Evolutionary conservation across 345 rosid genomes (phyloP).

Genomic region (Pistacia atlantica): DNA sequence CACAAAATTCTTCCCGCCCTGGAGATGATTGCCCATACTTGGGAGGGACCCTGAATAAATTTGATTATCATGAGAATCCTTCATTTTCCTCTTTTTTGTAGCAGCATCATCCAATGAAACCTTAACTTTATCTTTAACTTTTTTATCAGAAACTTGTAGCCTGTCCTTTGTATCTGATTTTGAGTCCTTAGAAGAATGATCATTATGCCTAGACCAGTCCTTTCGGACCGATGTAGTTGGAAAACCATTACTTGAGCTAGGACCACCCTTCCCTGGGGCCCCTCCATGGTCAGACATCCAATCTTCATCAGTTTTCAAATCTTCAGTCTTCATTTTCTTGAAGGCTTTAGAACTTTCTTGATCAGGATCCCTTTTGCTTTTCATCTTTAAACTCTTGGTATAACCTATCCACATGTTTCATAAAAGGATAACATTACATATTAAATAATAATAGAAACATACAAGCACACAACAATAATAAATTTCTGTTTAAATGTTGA

Average conservation of each 20-base stretch:
- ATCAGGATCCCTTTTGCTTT: constrained; percentile 57
- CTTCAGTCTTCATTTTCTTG: constrained; percentile 69
- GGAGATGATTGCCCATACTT: constrained; percentile 33
- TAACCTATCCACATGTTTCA: constrained; percentile 50
- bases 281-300: constrained; percentile 46
- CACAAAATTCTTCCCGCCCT: constrained; percentile 30
- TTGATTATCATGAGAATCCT: constrained; percentile 44
- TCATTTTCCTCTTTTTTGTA: constrained; percentile 60
- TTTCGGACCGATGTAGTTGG: constrained; percentile 45
- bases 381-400: constrained; percentile 53
- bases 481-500: constrained; percentile 12
- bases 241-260: constrained; percentile 52
- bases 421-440: constrained; percentile 25
- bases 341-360: constrained; percentile 46
- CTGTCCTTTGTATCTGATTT: constrained; percentile 40
- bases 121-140: constrained; percentile 41
- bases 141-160: constrained; percentile 40
- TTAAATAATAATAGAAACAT: constrained; percentile 8
- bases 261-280: constrained; percentile 39
- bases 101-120: constrained; percentile 36
- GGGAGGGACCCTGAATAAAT: constrained; percentile 27
- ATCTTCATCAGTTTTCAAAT: constrained; percentile 47
- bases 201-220: constrained; percentile 42
- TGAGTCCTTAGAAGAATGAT: constrained; percentile 39
- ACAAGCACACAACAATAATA: constrained; percentile 18